These are phyloP conservation scores for Intubia oerlemansii DNA, from an alignment of 2,329 filamentous ascomycete genomes.

Conservation along the genomic window DNA sequence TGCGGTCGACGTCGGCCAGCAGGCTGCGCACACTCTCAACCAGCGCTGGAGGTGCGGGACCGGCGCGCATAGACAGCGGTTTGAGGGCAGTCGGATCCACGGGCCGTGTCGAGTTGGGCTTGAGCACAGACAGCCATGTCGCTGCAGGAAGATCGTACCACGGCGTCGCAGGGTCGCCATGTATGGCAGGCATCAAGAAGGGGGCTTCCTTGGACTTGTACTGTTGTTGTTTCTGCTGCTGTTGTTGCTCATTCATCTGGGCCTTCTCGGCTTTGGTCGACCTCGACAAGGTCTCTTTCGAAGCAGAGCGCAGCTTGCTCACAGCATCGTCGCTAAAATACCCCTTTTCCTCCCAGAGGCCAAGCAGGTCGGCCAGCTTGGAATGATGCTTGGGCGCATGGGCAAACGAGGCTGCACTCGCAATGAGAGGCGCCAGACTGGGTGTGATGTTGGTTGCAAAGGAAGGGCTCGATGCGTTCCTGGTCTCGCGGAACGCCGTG, in stretches of 20 bases:
- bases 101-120: conserved; percentile 52
- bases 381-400: conserved; percentile 42
- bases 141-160: conserved; percentile 72
- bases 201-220: too few relatives aligned
- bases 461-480: too few relatives aligned
- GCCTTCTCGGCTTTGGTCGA: too few relatives aligned
- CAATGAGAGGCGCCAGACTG: conserved; percentile 39
- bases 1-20: conserved; percentile 44
- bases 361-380: conserved; percentile 42
- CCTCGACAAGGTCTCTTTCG: too few relatives aligned
- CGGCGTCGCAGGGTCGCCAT: conserved; percentile 50
- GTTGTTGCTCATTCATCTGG: neutral
- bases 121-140: conserved; percentile 60
- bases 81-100: conserved; percentile 52
- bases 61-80: conserved; percentile 47
- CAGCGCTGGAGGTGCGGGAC: conserved; percentile 45
- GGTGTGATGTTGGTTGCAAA: conserved; percentile 36
- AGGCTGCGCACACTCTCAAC: conserved; percentile 48
- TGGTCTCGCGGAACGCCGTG: too few relatives aligned
- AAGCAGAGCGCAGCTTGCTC: too few relatives aligned
- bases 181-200: conserved; percentile 51
- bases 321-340: too few relatives aligned
- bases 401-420: conserved; percentile 31
- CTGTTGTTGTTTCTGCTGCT: neutral
- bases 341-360: conserved; percentile 45